Evolutionary conservation across 306 rosid genomes (phyloP).

Genomic region (Rosa lucieae): DNA sequence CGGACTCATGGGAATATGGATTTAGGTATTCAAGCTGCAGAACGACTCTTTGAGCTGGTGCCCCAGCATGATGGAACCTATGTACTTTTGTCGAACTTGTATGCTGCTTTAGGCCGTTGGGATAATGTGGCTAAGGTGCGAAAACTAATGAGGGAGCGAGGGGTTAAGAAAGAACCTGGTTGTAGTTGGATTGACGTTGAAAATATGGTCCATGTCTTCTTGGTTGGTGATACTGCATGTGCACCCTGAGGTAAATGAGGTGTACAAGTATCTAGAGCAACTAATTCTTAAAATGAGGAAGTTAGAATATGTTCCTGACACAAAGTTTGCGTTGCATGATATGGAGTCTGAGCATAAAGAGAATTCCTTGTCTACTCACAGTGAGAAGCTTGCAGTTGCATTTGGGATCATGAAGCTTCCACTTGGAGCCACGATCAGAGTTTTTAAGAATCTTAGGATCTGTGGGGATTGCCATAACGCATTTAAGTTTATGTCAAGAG

Average conservation of each 20-base stretch:
- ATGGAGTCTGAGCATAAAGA: slow-evolving; percentile 25
- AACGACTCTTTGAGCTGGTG: slow-evolving; percentile 26
- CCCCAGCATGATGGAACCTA: slow-evolving; percentile 31
- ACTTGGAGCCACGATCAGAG: slow-evolving; percentile 20
- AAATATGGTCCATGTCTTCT: slow-evolving; percentile 29
- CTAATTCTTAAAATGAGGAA: slow-evolving; percentile 26
- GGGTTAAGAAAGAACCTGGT: slow-evolving; percentile 34
- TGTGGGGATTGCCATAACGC: slow-evolving; percentile 26
- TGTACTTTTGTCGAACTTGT: slow-evolving; percentile 28
- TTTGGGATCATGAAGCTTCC: slow-evolving; percentile 32
- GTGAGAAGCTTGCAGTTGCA: slow-evolving; percentile 31
- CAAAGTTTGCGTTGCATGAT: slow-evolving; percentile 28
- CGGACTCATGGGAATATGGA: slow-evolving; percentile 28
- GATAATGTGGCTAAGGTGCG: slow-evolving; percentile 27
- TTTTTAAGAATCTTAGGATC: slow-evolving; percentile 28
- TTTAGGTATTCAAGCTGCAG: slow-evolving; percentile 30
- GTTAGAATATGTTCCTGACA: slow-evolving; percentile 21
- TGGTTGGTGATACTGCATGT: slow-evolving; percentile 25
- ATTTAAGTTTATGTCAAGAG: slow-evolving; percentile 18
- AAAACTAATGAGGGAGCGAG: slow-evolving; percentile 26
- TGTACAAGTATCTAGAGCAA: slow-evolving; percentile 28
- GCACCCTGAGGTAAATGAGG: slow-evolving; percentile 27
- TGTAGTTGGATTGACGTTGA: slow-evolving; percentile 33
- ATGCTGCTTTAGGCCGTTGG: slow-evolving; percentile 21
- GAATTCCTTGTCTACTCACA: slow-evolving; percentile 27